Conservation (phyloP, 164 flowering plant species). For the Santalum album region DNA sequence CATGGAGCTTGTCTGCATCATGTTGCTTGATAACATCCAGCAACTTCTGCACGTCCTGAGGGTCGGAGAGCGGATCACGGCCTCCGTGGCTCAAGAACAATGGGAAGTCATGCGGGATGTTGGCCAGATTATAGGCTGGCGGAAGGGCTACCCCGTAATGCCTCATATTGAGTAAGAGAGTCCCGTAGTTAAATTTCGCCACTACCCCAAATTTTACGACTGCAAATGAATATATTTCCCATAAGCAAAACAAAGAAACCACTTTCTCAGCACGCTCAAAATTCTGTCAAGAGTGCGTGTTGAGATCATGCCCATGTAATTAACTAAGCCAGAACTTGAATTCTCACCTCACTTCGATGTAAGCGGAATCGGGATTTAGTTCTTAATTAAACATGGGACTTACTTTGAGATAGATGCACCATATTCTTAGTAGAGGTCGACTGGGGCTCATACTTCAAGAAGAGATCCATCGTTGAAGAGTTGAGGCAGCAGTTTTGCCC, state of each 20-base stretch:
- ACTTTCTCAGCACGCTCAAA: too few species aligned
- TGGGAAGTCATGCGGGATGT: conserved; percentile 54
- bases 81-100: conserved; percentile 75
- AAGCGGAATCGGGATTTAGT: background rate
- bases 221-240: conserved; percentile 17
- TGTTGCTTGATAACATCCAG: conserved; percentile 52
- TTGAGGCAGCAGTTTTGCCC: conserved; percentile 74
- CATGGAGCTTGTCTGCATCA: conserved; percentile 40
- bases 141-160: conserved; percentile 45
- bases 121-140: conserved; percentile 51
- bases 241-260: too few species aligned
- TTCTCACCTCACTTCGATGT: background rate
- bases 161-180: conserved; percentile 21
- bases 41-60: conserved; percentile 35
- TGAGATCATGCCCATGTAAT: too few species aligned
- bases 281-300: too few species aligned
- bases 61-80: conserved; percentile 51
- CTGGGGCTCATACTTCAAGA: conserved; percentile 56
- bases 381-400: background rate
- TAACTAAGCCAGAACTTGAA: too few species aligned
- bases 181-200: conserved; percentile 47
- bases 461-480: conserved; percentile 41
- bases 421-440: conserved; percentile 62
- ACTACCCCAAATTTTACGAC: conserved; percentile 44
- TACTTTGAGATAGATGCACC: conserved; percentile 75